Evolutionary conservation across 2,329 filamentous ascomycete genomes (phyloP).

Genomic region (Xylaria digitata): DNA sequence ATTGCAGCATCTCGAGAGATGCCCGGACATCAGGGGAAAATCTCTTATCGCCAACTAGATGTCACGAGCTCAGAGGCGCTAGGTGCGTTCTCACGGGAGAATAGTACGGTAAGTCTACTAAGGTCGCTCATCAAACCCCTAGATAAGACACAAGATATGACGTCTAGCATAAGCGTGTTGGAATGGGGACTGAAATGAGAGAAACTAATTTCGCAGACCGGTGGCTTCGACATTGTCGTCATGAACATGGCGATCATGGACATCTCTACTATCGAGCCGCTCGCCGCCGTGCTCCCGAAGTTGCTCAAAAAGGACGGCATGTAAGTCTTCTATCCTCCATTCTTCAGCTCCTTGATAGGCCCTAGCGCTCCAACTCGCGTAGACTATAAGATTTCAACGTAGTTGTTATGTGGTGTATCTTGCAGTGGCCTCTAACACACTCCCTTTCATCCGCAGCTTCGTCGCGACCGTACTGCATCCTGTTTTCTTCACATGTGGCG

Average conservation of each 20-base stretch:
- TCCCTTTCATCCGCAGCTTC: conserved; percentile 15
- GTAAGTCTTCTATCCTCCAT: conserved; percentile 20
- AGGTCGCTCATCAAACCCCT: background rate
- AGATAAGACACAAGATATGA: background rate
- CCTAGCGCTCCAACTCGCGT: background rate
- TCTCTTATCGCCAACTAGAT: conserved; percentile 21
- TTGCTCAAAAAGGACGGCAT: conserved; percentile 29
- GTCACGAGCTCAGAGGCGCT: conserved; percentile 18
- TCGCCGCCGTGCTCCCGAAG: conserved; percentile 29
- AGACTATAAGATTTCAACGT: background rate
- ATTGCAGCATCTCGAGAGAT: conserved; percentile 21
- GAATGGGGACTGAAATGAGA: background rate
- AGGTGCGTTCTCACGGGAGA: background rate
- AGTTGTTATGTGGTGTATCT: background rate
- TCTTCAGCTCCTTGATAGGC: background rate
- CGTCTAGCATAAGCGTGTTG: background rate
- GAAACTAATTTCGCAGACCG: background rate
- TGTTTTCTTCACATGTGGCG: conserved; percentile 24
- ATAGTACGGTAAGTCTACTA: conserved; percentile 10
- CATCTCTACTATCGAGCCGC: conserved; percentile 27
- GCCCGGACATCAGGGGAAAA: conserved; percentile 24
- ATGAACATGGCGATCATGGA: conserved; percentile 37
- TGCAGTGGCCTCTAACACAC: background rate
- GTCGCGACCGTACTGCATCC: conserved; percentile 30
- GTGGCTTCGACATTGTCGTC: conserved; percentile 25